phyloP scores from a whole-genome alignment of 2,329 filamentous ascomycete species.

The Aspergillus quadricinctus region DNA sequence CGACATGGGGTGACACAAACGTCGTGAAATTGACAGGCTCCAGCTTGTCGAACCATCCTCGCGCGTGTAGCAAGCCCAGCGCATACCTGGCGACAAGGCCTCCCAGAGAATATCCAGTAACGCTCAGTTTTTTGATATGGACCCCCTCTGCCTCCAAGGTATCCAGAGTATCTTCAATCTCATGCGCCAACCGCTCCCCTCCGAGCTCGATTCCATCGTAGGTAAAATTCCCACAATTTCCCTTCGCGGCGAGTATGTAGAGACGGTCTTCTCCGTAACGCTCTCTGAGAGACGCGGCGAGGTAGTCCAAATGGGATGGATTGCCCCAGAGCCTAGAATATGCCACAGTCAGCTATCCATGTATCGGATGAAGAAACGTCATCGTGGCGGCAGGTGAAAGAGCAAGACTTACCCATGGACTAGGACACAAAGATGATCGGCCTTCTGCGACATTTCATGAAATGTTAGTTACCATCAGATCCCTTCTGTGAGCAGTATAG shows the following conservation, averaged over 20 bases:
- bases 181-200: constrained; percentile 60
- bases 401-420: constrained; percentile 52
- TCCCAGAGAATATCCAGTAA: constrained; percentile 86
- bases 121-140: constrained; percentile 73
- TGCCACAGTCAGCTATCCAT: not conserved
- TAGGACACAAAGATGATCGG: constrained; percentile 57
- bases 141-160: constrained; percentile 58
- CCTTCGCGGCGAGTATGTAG: constrained; percentile 53
- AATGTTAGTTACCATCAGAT: constrained; percentile 1
- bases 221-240: constrained; percentile 55
- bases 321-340: constrained; percentile 55
- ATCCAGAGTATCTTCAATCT: constrained; percentile 58
- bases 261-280: constrained; percentile 48
- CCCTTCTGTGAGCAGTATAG: constrained; percentile 4
- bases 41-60: constrained; percentile 72
- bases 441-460: constrained; percentile 13
- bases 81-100: constrained; percentile 84
- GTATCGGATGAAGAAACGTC: constrained; percentile 1
- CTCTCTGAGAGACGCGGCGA: constrained; percentile 49
- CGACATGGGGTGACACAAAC: constrained; percentile 80
- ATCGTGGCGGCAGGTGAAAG: constrained; percentile 2
- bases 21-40: constrained; percentile 91
- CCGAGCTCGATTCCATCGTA: constrained; percentile 66
- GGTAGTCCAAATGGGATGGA: constrained; percentile 53
- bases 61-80: constrained; percentile 75